Percentiles rank a stretch among this genome's conserved stretches.
Conservation (phyloP, 257 asterid genomes). For the Petrea volubilis region DNA sequence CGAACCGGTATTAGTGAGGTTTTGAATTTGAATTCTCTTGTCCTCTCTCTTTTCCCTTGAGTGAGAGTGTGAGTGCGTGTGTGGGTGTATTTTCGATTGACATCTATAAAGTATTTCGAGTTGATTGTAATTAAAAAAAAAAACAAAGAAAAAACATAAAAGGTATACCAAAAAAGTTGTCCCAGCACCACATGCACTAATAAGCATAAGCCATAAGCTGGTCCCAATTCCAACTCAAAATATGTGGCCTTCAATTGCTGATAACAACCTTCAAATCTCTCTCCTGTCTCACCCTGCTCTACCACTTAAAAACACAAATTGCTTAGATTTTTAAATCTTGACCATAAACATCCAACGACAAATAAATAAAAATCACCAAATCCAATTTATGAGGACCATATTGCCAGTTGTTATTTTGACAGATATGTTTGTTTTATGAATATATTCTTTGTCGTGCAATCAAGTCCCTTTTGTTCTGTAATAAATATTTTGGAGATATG, state of each 20-base stretch:
- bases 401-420: slow-evolving; percentile 21
- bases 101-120: no score
- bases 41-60: no score
- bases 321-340: not conserved
- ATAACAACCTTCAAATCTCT: slow-evolving; percentile 34
- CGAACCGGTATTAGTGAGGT: no score
- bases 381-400: slow-evolving; percentile 4
- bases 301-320: slow-evolving; percentile 16
- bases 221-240: slow-evolving; percentile 26
- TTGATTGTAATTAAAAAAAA: no score
- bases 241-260: slow-evolving; percentile 41
- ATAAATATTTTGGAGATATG: no score
- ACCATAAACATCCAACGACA: not conserved
- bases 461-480: no score
- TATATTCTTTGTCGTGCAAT: not conserved
- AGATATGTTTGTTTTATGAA: slow-evolving; percentile 1
- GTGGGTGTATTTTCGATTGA: no score
- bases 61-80: no score
- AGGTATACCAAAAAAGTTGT: slow-evolving; percentile 15
- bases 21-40: no score
- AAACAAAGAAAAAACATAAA: slow-evolving; percentile 4
- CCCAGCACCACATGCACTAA: slow-evolving; percentile 36
- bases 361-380: not conserved
- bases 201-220: no score
- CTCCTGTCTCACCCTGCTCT: slow-evolving; percentile 33